Percentiles rank a stretch among this genome's conserved stretches.
These are phyloP conservation scores for Syncephalis plumigaleata DNA, from an alignment of 371 early-diverging fungal genomes.

Conservation along the genomic window DNA sequence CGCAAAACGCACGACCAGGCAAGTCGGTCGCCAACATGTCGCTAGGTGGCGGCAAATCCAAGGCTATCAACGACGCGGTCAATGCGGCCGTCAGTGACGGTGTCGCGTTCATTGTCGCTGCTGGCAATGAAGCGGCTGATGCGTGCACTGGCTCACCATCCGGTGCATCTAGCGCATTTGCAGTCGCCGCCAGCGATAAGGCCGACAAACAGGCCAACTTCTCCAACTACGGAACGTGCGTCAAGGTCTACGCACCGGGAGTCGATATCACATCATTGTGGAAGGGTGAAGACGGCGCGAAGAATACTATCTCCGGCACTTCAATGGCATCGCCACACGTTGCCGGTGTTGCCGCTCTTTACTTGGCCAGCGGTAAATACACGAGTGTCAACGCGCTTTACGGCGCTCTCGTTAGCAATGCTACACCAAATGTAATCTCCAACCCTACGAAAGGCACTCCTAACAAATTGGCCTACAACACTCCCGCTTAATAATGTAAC, in stretches of 20 bases:
- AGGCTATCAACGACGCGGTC: slow-evolving; percentile 16
- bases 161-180: slow-evolving; percentile 31
- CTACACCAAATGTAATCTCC: background rate
- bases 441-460: background rate
- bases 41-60: slow-evolving; percentile 16
- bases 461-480: slow-evolving; percentile 1
- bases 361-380: slow-evolving; percentile 2
- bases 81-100: slow-evolving; percentile 21
- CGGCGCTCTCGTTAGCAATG: background rate
- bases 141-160: slow-evolving; percentile 56
- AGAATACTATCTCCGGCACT: slow-evolving; percentile 43
- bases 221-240: slow-evolving; percentile 37
- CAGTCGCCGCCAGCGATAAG: slow-evolving; percentile 43
- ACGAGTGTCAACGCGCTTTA: background rate
- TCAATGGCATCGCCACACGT: slow-evolving; percentile 72
- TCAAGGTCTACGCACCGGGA: slow-evolving; percentile 36
- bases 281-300: slow-evolving; percentile 12
- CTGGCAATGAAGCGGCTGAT: slow-evolving; percentile 33
- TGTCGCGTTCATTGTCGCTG: slow-evolving; percentile 55
- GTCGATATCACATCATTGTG: slow-evolving; percentile 18
- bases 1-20: slow-evolving; percentile 15
- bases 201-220: slow-evolving; percentile 23
- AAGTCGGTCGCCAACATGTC: slow-evolving; percentile 36
- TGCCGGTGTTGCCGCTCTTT: slow-evolving; percentile 51
- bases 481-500: background rate